phyloP scores from a whole-genome alignment of 306 rosid species.

The Vicia faba region DNA sequence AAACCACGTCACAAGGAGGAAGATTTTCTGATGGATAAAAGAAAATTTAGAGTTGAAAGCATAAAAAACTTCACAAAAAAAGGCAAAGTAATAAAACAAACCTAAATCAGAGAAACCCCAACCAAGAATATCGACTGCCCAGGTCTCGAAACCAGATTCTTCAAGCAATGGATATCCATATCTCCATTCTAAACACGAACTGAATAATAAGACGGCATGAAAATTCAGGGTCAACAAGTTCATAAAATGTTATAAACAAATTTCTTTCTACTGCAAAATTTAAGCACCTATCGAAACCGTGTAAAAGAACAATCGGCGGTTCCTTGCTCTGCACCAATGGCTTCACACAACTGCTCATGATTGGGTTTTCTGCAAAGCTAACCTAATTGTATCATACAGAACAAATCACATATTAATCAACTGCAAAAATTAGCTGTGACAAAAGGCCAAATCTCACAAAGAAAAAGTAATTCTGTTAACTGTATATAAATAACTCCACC shows the following conservation, averaged over 20 bases:
- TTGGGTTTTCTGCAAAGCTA: constrained; percentile 54
- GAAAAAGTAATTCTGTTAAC: not conserved
- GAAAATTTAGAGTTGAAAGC: constrained; percentile 5
- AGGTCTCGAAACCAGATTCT: constrained; percentile 78
- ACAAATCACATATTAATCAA: constrained; percentile 25
- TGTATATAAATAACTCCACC: not conserved
- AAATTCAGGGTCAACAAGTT: constrained; percentile 41
- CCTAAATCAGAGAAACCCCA: constrained; percentile 99
- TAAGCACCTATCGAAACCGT: constrained; percentile 87
- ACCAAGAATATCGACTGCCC: constrained; percentile 98
- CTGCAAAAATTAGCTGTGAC: not conserved
- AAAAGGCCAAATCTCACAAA: not conserved
- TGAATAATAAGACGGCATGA: constrained; percentile 55
- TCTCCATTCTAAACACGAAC: constrained; percentile 99
- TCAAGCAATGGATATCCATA: constrained; percentile 81
- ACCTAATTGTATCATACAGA: constrained; percentile 51
- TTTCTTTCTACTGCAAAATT: constrained; percentile 18
- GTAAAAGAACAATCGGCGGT: constrained; percentile 85
- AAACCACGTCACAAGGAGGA: constrained; percentile 70
- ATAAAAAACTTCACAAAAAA: constrained; percentile 1
- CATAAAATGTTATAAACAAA: constrained; percentile 22
- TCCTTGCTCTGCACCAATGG: constrained; percentile 59
- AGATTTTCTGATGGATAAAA: constrained; percentile 59
- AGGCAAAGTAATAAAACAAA: constrained; percentile 41
- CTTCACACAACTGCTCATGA: constrained; percentile 88